Evolutionary conservation across 1,139 yeast species (phyloP).

Genomic region (Suhomyces taliae): DNA sequence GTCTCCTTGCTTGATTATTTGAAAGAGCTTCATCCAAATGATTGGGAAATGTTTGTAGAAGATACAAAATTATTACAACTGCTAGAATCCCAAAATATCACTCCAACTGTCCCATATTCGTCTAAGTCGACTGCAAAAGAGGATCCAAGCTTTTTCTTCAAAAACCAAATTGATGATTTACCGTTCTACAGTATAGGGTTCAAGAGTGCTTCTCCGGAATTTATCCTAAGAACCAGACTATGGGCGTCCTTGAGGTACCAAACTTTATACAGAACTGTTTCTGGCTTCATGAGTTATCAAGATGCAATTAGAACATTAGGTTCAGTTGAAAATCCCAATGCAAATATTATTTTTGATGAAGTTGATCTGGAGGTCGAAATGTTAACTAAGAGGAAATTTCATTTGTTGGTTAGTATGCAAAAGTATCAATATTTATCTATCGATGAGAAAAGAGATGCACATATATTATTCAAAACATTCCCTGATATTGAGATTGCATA

Average conservation of each 20-base stretch:
- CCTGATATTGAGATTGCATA: conserved; percentile 64
- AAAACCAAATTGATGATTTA: conserved; percentile 51
- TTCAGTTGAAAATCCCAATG: conserved; percentile 44
- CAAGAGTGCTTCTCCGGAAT: conserved; percentile 57
- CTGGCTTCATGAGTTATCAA: conserved; percentile 60
- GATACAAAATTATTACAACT: conserved; percentile 40
- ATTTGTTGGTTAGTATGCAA: conserved; percentile 72
- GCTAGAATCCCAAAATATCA: background rate
- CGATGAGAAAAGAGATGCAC: conserved; percentile 57
- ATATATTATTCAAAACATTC: conserved; percentile 55
- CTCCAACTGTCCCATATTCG: background rate
- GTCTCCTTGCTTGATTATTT: conserved; percentile 53
- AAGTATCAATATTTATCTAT: conserved; percentile 50
- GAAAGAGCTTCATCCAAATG: conserved; percentile 50
- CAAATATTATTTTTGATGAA: conserved; percentile 19
- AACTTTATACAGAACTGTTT: conserved; percentile 53
- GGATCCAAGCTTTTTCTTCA: conserved; percentile 24
- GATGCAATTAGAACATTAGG: conserved; percentile 50
- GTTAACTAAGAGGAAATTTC: conserved; percentile 58
- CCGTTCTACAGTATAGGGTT: conserved; percentile 76
- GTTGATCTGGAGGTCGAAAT: conserved; percentile 33
- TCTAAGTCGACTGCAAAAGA: conserved; percentile 4
- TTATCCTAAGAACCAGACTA: conserved; percentile 51
- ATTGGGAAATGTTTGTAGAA: conserved; percentile 52
- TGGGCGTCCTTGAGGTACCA: conserved; percentile 62